Base-by-base conservation (phyloP, 164 flowering plant species). In the Annona cherimola region DNA sequence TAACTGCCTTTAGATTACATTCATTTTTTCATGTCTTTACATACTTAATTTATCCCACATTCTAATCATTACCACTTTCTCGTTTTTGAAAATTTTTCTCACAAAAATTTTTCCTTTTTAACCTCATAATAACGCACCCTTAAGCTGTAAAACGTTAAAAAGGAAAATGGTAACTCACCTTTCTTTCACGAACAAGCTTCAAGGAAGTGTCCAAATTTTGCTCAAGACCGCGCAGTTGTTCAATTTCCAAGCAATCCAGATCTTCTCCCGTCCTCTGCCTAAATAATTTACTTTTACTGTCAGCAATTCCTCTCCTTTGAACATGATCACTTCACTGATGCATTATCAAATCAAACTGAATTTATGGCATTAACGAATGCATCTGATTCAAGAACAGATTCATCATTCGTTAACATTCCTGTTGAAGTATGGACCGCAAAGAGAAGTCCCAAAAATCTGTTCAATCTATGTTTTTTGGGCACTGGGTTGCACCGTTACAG, bases 211-310 rank as follows among this genome's bases (percentile, higher is more conserved):
- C 82, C 77, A 84, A 45, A 71, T 84, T 79, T 75, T 84, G 81
- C 80, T 81, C 78, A 73, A 86, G 88, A 78, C 73, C 73, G 71
- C 75, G 75, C 83, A 86, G 74, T 67, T 84, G 81, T 1, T 81
- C 71, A 20, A 77, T 45, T 55, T 69, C 70, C 45, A 84, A 67
- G 61, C 70, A 84, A 43, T 81, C 66, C 74, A 86, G 77, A 76
- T 83, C 76, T 76, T 81, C 87, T 26, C 89, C 89, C 69, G 67
- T 81, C 81, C 85, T 85, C 46, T 83, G 90, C 86, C 94, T 89
- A 67, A 73, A 78, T 41, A 35, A 5, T 7, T 14, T 60, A 26
- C 14, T 5, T 20, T 45, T 64, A 26, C 35, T 26, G 35, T 26
- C 35, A 26, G 35, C 35, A 68, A 44, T 44, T 5, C 57, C 45